These are phyloP conservation scores for Lonicera japonica DNA, from an alignment of 129 eudicot genomes.

Conservation along the genomic window DNA sequence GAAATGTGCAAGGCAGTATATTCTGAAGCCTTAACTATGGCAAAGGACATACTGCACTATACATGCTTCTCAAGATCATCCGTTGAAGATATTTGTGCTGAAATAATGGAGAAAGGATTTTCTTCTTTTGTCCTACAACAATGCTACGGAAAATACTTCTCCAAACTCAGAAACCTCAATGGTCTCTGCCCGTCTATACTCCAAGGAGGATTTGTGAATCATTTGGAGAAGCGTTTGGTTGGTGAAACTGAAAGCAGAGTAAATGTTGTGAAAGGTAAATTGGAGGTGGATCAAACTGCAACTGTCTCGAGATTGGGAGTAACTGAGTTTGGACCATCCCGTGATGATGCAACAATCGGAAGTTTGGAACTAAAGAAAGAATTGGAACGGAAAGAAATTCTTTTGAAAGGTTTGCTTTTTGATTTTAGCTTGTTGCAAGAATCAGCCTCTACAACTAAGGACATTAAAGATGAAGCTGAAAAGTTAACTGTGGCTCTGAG, in stretches of 20 bases:
- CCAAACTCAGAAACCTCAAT: constrained; percentile 17
- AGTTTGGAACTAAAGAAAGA: constrained; percentile 49
- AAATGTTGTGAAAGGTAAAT: constrained; percentile 15
- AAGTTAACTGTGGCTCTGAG: constrained; percentile 37
- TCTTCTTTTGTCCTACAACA: constrained; percentile 43
- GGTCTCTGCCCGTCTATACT: no score
- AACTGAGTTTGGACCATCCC: constrained; percentile 17
- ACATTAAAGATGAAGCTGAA: constrained; percentile 65
- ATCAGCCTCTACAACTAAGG: constrained; percentile 63
- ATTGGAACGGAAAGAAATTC: constrained; percentile 42
- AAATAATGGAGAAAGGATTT: constrained; percentile 41
- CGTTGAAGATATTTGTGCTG: constrained; percentile 40
- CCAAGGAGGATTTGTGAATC: constrained; percentile 18
- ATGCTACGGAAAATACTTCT: constrained; percentile 35
- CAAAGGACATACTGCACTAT: constrained; percentile 23
- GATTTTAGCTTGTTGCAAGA: constrained; percentile 87
- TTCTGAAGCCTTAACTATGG: constrained; percentile 40
- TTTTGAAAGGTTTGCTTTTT: constrained; percentile 67
- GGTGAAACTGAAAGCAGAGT: constrained; percentile 4
- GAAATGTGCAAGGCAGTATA: constrained; percentile 35
- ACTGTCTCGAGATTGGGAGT: constrained; percentile 18
- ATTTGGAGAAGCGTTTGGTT: constrained; percentile 8
- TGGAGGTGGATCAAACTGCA: constrained; percentile 20
- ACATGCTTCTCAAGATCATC: constrained; percentile 45
- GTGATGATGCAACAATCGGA: constrained; percentile 23